Evolutionary conservation across 2,329 filamentous ascomycete genomes (phyloP).

Genomic region (Botryotinia globosa): DNA sequence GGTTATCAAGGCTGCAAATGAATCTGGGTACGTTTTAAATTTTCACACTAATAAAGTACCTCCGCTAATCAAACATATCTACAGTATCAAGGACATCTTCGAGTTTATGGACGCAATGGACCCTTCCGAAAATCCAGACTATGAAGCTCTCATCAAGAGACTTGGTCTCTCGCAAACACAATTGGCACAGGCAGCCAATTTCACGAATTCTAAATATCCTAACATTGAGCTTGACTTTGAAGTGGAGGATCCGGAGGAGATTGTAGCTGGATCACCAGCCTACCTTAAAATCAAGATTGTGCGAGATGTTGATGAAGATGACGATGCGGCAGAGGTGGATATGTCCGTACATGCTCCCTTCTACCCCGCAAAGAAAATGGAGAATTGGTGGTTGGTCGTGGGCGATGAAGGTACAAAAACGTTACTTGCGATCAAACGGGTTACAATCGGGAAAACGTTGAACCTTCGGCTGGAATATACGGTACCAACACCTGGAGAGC

Average conservation of each 20-base stretch:
- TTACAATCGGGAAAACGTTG: conserved; percentile 78
- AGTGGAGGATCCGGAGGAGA: conserved; percentile 74
- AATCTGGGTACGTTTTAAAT: conserved; percentile 62
- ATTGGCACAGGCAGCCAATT: conserved; percentile 82
- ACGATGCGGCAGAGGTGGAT: conserved; percentile 67
- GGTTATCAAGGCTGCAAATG: conserved; percentile 77
- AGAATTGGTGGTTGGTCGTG: conserved; percentile 98
- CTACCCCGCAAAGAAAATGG: conserved; percentile 86
- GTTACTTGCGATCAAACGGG: conserved; percentile 88
- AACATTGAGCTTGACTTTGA: conserved; percentile 90
- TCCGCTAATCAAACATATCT: conserved; percentile 37
- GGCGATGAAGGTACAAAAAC: conserved; percentile 87
- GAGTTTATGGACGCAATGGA: conserved; percentile 99
- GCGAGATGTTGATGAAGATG: conserved; percentile 74
- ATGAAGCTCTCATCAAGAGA: conserved; percentile 71
- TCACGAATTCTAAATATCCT: conserved; percentile 95
- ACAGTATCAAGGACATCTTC: conserved; percentile 85
- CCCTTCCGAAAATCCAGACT: conserved; percentile 83
- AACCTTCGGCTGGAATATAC: conserved; percentile 84
- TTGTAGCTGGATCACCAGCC: conserved; percentile 76
- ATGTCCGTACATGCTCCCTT: conserved; percentile 90
- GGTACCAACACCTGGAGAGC: conserved; percentile 77
- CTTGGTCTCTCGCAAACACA: conserved; percentile 79
- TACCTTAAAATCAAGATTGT: conserved; percentile 82
- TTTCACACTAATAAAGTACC: background rate